Evolutionary conservation across 768 basidiomycete species (phyloP).

Genomic region (Collybia nuda): DNA sequence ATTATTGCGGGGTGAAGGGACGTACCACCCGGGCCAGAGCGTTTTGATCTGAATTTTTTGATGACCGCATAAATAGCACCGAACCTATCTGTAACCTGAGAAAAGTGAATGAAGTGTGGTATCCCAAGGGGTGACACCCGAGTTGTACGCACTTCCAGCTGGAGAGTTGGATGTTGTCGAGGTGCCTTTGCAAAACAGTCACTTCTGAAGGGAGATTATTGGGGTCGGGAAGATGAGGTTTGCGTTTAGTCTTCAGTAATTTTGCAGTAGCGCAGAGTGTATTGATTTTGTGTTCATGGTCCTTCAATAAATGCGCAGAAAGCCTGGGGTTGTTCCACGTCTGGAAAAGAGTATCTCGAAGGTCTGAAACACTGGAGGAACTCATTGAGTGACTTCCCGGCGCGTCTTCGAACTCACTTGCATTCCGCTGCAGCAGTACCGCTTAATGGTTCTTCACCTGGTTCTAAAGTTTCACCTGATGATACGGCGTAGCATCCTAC

Average conservation of each 20-base stretch:
- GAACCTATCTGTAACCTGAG: slow-evolving; percentile 42
- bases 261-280: slow-evolving; percentile 30
- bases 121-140: background rate
- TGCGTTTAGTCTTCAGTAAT: slow-evolving; percentile 29
- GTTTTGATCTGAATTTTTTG: slow-evolving; percentile 70
- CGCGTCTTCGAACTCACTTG: slow-evolving; percentile 26
- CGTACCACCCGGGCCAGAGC: slow-evolving; percentile 43
- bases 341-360: slow-evolving; percentile 41
- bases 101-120: background rate
- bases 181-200: slow-evolving; percentile 40
- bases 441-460: too few relatives aligned
- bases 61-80: slow-evolving; percentile 59
- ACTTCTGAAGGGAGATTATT: slow-evolving; percentile 46
- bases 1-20: too few relatives aligned
- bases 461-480: background rate
- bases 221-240: slow-evolving; percentile 32
- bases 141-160: slow-evolving; percentile 57
- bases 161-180: slow-evolving; percentile 53
- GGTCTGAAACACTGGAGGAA: slow-evolving; percentile 47
- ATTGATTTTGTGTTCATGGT: slow-evolving; percentile 47
- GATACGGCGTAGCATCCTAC: too few relatives aligned
- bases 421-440: slow-evolving; percentile 37
- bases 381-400: too few relatives aligned
- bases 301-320: slow-evolving; percentile 53
- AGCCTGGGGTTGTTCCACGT: slow-evolving; percentile 56